Evolutionary conservation across 495 filamentous ascomycete genomes (phyloP).

Genomic region (Podospora pseudopauciseta): DNA sequence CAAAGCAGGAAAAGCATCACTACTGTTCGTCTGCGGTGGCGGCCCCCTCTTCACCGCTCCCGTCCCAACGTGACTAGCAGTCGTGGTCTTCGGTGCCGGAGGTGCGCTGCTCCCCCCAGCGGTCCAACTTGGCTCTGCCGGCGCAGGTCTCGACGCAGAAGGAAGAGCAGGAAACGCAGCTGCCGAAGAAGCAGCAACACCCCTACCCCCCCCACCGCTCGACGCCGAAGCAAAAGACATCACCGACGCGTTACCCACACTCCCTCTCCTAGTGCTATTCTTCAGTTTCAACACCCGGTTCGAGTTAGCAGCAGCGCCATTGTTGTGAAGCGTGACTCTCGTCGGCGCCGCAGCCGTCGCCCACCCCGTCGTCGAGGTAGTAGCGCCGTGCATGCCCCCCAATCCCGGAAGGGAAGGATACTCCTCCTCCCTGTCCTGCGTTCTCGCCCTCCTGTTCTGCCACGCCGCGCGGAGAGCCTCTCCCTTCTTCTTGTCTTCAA

Average conservation of each 20-base stretch:
- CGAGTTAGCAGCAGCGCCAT: slow-evolving; percentile 33
- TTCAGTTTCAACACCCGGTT: slow-evolving; percentile 47
- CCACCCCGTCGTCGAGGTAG: slow-evolving; percentile 49
- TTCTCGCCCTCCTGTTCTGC: slow-evolving; percentile 92
- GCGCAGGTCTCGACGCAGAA: slow-evolving; percentile 2
- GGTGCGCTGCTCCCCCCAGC: slow-evolving; percentile 30
- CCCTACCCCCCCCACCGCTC: slow-evolving; percentile 32
- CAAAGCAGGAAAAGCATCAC: slow-evolving; percentile 76
- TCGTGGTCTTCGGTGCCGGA: slow-evolving; percentile 8
- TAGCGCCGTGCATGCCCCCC: slow-evolving; percentile 53
- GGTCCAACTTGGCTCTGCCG: slow-evolving; percentile 25
- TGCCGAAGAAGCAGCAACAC: slow-evolving; percentile 29
- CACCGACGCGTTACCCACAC: slow-evolving; percentile 16
- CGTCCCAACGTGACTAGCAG: slow-evolving; percentile 14
- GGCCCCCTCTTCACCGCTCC: slow-evolving; percentile 1
- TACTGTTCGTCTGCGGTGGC: slow-evolving; percentile 9
- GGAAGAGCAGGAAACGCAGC: slow-evolving; percentile 34
- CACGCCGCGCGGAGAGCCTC: slow-evolving; percentile 72
- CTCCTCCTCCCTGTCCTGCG: slow-evolving; percentile 62
- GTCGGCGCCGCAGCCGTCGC: slow-evolving; percentile 47
- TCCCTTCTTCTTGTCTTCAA: slow-evolving; percentile 73
- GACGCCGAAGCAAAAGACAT: slow-evolving; percentile 45
- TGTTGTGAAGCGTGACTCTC: slow-evolving; percentile 22
- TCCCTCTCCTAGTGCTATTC: slow-evolving; percentile 44
- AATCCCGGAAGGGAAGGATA: slow-evolving; percentile 84